Base-by-base conservation (phyloP, 192 early-diverging fungal species). In the Dispira simplex region DNA sequence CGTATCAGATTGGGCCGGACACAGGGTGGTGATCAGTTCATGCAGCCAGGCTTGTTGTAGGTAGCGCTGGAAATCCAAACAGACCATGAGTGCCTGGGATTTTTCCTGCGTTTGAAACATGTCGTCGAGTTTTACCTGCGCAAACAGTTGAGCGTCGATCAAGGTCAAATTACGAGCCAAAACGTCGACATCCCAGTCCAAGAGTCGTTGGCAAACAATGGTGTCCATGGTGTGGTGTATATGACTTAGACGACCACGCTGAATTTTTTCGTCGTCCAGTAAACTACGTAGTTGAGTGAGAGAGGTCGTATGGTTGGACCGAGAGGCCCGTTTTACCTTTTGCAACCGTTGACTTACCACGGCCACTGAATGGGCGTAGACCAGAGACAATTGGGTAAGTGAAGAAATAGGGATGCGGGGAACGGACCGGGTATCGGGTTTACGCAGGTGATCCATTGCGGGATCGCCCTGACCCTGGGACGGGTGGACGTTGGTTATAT, bases 341-440 rank as follows among this genome's bases (percentile, higher is more conserved):
- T 32, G 39, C 25, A 60, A n/a, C 5, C 21, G 27, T n/a, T 60
- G 58, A 14, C 16, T 14, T 2, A 21, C 32, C 5, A 44, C 32
- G 14, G 58, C 58, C 58, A 60, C 58, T 5, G 58, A 60, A 21
- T 60, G 58, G 28, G 58, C 58, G 46, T 60, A 60, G 2, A 60
- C 26, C 3, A 60, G 39, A 21, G 58, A 60, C 14, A 60, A 16
- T 16, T 43, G 58, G 58, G 58, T 60, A 2, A 60, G 23, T 11
- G 58, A 39, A 13, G 58, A 60, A 27, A 60, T n/a, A 14, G 58
- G 58, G 12, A 60, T 39, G 14, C 9, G 23, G 23, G 58, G 58
- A 60, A 39, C 48, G 48, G 18, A 16, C 18, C 48, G 18, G 48
- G 18, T 51, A 10, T 51, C 10, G n/a, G n/a, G n/a, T n/a, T n/a